Conservation (phyloP, 2,329 filamentous ascomycete species). For the Colletotrichum caudatum region DNA sequence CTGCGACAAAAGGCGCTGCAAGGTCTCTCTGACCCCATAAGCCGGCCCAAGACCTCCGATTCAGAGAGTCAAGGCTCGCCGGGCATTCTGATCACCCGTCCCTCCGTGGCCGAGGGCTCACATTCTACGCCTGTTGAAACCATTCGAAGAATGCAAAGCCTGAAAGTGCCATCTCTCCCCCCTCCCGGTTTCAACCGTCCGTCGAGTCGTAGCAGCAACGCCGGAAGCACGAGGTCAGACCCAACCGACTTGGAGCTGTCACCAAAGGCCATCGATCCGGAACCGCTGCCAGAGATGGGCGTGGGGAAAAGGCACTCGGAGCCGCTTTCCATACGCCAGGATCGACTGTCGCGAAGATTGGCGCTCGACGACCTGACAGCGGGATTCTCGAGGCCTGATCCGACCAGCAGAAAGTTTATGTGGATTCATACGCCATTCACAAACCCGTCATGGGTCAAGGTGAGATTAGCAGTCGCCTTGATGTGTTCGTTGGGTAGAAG, state of each 20-base stretch:
- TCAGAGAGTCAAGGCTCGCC: slow-evolving; percentile 46
- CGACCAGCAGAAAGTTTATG: slow-evolving; percentile 61
- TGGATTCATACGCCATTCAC: slow-evolving; percentile 71
- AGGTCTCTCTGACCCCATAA: slow-evolving; percentile 21
- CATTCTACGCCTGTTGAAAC: slow-evolving; percentile 19
- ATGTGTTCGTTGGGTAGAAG: no score
- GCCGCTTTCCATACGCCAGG: slow-evolving; percentile 18
- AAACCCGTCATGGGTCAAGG: slow-evolving; percentile 70
- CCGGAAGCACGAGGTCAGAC: slow-evolving; percentile 50
- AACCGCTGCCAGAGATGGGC: background rate
- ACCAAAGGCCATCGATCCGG: slow-evolving; percentile 38
- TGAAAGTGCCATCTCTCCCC: slow-evolving; percentile 50
- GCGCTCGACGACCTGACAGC: slow-evolving; percentile 51
- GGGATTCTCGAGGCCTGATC: slow-evolving; percentile 56
- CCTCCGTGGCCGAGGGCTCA: slow-evolving; percentile 44
- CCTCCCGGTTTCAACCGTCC: slow-evolving; percentile 48
- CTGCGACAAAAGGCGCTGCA: slow-evolving; percentile 18
- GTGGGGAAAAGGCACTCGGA: slow-evolving; percentile 17
- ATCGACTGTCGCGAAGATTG: slow-evolving; percentile 16
- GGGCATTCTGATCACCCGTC: slow-evolving; percentile 54
- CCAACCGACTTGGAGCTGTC: slow-evolving; percentile 46
- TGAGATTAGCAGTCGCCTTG: slow-evolving; percentile 46
- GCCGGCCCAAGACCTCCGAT: slow-evolving; percentile 34
- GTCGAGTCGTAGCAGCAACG: slow-evolving; percentile 47
- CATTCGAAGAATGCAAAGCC: slow-evolving; percentile 44